Evolutionary conservation across 768 basidiomycete genomes (phyloP).

Genomic region (Rubroboletus pulcherrimus): DNA sequence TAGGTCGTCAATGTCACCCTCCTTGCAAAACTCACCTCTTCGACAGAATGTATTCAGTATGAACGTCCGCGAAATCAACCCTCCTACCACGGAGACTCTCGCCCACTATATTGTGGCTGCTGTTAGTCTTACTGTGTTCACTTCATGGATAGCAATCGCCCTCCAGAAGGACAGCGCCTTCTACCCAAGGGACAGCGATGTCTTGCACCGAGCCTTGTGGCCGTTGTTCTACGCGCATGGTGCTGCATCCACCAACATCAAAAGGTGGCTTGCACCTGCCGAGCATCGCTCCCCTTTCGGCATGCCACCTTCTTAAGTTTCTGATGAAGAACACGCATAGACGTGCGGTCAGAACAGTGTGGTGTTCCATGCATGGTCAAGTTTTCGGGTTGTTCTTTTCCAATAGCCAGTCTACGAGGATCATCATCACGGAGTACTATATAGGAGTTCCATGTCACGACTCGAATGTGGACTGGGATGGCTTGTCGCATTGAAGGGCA

Average conservation of each 20-base stretch:
- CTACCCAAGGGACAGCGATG: conserved; percentile 1
- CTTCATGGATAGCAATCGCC: conserved; percentile 52
- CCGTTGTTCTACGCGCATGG: conserved; percentile 17
- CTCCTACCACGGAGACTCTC: conserved; percentile 28
- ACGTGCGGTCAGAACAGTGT: background rate
- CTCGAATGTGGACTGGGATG: no score
- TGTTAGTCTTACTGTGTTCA: conserved; percentile 43
- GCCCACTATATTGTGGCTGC: conserved; percentile 38
- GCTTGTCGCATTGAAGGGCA: no score
- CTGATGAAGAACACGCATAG: background rate
- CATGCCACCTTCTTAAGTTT: background rate
- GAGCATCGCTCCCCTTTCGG: background rate
- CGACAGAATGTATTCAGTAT: conserved; percentile 31
- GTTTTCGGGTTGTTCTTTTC: background rate
- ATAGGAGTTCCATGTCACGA: no score
- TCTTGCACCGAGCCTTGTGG: conserved; percentile 19
- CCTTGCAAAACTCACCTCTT: conserved; percentile 5
- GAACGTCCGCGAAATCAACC: conserved; percentile 29
- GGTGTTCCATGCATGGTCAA: background rate
- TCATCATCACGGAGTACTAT: no score
- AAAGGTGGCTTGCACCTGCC: background rate
- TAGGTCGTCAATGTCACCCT: conserved; percentile 6
- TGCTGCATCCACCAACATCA: background rate
- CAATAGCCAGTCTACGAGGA: no score
- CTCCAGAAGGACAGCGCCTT: conserved; percentile 35